Evolutionary conservation across 352 stramenopile genomes (phyloP).

Genomic region (Pythium apleroticum): DNA sequence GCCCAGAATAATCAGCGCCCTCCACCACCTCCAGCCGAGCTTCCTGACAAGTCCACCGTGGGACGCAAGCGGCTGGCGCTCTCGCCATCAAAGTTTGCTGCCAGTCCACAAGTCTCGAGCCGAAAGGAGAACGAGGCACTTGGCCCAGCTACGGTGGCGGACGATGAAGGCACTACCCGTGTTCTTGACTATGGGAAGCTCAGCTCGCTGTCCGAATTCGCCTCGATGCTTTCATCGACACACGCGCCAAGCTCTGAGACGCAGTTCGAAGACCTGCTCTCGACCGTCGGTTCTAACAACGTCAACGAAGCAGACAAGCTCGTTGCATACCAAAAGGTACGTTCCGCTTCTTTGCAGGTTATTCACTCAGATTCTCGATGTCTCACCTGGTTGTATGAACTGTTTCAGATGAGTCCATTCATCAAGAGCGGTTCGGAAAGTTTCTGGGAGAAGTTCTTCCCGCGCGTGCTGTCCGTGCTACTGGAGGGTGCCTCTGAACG

Average conservation of each 20-base stretch:
- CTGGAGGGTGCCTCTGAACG: constrained; percentile 44
- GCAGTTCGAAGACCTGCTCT: constrained; percentile 46
- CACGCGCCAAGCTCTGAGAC: constrained; percentile 17
- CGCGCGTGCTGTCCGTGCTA: constrained; percentile 20
- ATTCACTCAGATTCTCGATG: neutral
- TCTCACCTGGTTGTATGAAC: neutral
- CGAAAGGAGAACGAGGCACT: constrained; percentile 10
- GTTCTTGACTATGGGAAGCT: constrained; percentile 22
- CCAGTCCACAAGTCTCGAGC: constrained; percentile 16
- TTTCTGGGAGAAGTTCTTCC: constrained; percentile 31
- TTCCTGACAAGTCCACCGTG: neutral
- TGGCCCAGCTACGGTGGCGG: neutral
- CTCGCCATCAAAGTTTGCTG: constrained; percentile 27
- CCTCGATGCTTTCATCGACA: constrained; percentile 19
- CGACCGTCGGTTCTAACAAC: constrained; percentile 51
- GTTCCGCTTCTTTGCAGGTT: neutral
- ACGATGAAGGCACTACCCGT: neutral
- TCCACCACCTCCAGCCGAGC: constrained; percentile 12
- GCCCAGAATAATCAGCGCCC: constrained; percentile 16
- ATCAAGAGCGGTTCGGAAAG: constrained; percentile 24
- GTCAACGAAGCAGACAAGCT: constrained; percentile 36
- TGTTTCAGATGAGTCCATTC: constrained; percentile 23
- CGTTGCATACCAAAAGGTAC: constrained; percentile 51
- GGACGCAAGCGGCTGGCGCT: constrained; percentile 23
- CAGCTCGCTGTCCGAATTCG: constrained; percentile 24